Evolutionary conservation across 305 asterid genomes (phyloP).

Genomic region (Lippia alba): DNA sequence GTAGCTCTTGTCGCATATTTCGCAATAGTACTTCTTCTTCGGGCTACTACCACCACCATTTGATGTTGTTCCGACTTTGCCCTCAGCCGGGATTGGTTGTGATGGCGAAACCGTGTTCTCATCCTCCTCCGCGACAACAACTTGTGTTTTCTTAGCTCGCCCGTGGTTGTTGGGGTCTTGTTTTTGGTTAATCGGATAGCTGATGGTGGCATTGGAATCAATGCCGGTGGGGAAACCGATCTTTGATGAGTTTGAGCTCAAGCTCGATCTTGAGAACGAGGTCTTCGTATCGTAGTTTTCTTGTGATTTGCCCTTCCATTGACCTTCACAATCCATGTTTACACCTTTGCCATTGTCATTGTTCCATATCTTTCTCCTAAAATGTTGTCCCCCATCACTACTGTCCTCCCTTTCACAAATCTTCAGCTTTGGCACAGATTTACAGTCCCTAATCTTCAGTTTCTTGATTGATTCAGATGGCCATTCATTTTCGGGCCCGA

Average conservation of each 20-base stretch:
- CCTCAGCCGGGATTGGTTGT: no score
- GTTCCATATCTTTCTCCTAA: background rate
- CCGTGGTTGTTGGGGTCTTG: no score
- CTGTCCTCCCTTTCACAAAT: background rate
- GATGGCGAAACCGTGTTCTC: no score
- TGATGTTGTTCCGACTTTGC: no score
- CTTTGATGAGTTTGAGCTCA: no score
- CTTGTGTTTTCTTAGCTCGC: no score
- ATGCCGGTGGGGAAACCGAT: no score
- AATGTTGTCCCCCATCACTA: background rate
- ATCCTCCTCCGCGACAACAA: no score
- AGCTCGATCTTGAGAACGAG: no score
- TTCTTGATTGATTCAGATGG: background rate
- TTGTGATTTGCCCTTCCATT: background rate
- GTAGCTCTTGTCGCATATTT: slow-evolving; percentile 41
- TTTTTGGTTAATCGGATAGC: no score
- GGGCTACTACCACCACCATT: background rate
- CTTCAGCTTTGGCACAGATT: background rate
- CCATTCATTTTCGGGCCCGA: background rate
- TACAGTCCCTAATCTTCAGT: background rate
- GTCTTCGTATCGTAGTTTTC: no score
- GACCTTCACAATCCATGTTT: background rate
- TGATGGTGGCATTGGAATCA: no score
- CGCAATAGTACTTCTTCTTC: slow-evolving; percentile 38
- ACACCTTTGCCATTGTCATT: background rate